Percentiles rank a stretch among this genome's conserved stretches.
These are phyloP conservation scores for Austroboletus novae-zelandiae DNA, from an alignment of 1,284 basidiomycete genomes.

Conservation along the genomic window DNA sequence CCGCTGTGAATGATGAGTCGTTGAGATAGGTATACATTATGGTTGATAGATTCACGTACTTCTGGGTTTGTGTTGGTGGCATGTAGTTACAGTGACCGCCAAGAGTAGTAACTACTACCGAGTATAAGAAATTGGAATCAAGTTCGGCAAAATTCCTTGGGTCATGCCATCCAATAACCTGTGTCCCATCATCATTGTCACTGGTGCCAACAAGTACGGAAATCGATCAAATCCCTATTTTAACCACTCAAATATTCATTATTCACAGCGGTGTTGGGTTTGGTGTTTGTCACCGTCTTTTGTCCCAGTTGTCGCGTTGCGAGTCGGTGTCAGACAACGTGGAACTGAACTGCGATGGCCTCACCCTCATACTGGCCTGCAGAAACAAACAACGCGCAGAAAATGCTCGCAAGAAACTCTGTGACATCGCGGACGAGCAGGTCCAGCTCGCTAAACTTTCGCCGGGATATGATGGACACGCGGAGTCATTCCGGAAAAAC, in stretches of 20 bases:
- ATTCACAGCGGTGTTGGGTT: constrained; percentile 78
- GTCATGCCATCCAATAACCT: constrained; percentile 36
- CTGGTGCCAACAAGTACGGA: constrained; percentile 66
- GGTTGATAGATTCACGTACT: constrained; percentile 18
- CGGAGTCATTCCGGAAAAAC: constrained; percentile 58
- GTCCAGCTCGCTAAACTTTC: constrained; percentile 36
- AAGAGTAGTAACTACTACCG: too few relatives aligned
- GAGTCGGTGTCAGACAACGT: constrained; percentile 19
- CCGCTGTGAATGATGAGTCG: constrained; percentile 61
- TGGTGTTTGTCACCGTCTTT: constrained; percentile 80
- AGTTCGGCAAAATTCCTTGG: too few relatives aligned
- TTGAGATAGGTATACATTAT: background rate
- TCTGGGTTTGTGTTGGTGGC: too few relatives aligned
- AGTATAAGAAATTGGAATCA: too few relatives aligned
- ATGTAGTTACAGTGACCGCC: too few relatives aligned
- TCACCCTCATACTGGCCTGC: constrained; percentile 85
- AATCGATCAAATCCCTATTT: background rate
- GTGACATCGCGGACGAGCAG: constrained; percentile 52
- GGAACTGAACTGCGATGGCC: constrained; percentile 30
- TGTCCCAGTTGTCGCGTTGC: constrained; percentile 63
- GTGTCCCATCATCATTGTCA: constrained; percentile 60
- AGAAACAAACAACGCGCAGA: constrained; percentile 66
- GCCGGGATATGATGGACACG: constrained; percentile 46
- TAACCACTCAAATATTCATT: constrained; percentile 30
- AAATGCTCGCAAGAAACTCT: constrained; percentile 55